These are phyloP conservation scores for Capsicum pubescens DNA, from an alignment of 257 asterid genomes.

Conservation along the genomic window DNA sequence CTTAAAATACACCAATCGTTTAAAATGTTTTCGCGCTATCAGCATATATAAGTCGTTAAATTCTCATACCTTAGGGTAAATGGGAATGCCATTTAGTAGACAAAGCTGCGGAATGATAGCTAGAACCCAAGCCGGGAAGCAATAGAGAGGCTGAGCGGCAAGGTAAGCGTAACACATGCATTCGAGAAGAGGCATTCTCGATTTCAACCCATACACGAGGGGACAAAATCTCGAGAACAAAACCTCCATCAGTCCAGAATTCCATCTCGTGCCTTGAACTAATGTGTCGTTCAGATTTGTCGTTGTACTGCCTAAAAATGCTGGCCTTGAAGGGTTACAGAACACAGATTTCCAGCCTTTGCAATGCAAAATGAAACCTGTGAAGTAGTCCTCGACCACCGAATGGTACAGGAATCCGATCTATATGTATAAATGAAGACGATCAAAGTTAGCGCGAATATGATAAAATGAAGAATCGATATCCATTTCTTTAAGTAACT, in stretches of 20 bases:
- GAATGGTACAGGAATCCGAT: slow-evolving; percentile 56
- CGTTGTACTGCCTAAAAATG: slow-evolving; percentile 56
- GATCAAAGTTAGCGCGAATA: background rate
- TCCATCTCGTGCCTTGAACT: slow-evolving; percentile 61
- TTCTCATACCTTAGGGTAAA: slow-evolving; percentile 38
- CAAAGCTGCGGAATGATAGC: slow-evolving; percentile 45
- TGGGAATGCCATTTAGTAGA: slow-evolving; percentile 35
- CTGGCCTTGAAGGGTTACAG: slow-evolving; percentile 46
- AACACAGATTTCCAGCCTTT: slow-evolving; percentile 61
- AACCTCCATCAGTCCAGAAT: slow-evolving; percentile 49
- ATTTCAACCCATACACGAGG: slow-evolving; percentile 44
- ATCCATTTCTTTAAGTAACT: background rate
- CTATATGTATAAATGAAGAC: slow-evolving; percentile 45
- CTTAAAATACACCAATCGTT: background rate
- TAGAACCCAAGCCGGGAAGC: slow-evolving; percentile 43
- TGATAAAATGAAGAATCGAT: background rate
- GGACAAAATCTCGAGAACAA: slow-evolving; percentile 43
- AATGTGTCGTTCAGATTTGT: slow-evolving; percentile 53
- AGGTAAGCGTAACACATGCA: slow-evolving; percentile 34
- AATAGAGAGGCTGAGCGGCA: slow-evolving; percentile 37
- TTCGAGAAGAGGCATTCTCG: slow-evolving; percentile 44
- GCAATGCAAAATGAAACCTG: slow-evolving; percentile 56
- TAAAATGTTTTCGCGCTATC: background rate
- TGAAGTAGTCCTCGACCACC: slow-evolving; percentile 58
- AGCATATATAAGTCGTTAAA: background rate